phyloP scores from a whole-genome alignment of 2,329 filamentous ascomycete genomes.

The Penicillium brevicompactum region DNA sequence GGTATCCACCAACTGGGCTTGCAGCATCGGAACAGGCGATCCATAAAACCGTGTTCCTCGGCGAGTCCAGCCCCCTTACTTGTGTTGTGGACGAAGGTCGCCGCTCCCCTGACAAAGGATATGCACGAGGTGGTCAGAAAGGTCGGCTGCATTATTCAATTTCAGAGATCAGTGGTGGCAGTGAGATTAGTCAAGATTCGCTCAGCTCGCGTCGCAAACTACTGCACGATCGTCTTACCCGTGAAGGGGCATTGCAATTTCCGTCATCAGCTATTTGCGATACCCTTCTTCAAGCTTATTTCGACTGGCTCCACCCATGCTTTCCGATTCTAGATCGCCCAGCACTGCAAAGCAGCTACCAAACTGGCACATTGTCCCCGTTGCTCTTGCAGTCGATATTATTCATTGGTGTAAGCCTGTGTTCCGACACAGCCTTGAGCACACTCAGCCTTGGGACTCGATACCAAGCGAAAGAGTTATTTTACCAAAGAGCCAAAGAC shows the following conservation, averaged over 20 bases:
- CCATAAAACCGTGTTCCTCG: constrained; percentile 46
- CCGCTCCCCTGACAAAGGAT: constrained; percentile 30
- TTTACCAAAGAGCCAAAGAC: constrained; percentile 55
- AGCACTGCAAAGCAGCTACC: constrained; percentile 45
- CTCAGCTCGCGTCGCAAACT: constrained; percentile 31
- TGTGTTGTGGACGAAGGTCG: constrained; percentile 50
- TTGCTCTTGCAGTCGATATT: constrained; percentile 57
- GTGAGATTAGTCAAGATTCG: constrained; percentile 19
- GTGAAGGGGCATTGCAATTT: constrained; percentile 49
- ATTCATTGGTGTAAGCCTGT: constrained; percentile 58
- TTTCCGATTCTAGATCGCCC: constrained; percentile 57
- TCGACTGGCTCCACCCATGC: constrained; percentile 59
- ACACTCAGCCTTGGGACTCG: constrained; percentile 52
- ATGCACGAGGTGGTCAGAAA: constrained; percentile 36
- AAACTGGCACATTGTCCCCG: constrained; percentile 48
- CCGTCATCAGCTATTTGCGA: constrained; percentile 48
- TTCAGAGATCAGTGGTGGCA: constrained; percentile 21
- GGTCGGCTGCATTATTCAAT: constrained; percentile 42
- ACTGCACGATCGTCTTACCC: constrained; percentile 40
- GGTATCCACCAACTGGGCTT: constrained; percentile 11
- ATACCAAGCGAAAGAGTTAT: constrained; percentile 52
- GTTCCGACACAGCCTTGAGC: constrained; percentile 49
- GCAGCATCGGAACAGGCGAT: constrained; percentile 10
- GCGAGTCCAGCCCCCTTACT: constrained; percentile 52
- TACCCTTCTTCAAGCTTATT: constrained; percentile 54